Evolutionary conservation across 257 asterid genomes (phyloP).

Genomic region (Plantago ovata): DNA sequence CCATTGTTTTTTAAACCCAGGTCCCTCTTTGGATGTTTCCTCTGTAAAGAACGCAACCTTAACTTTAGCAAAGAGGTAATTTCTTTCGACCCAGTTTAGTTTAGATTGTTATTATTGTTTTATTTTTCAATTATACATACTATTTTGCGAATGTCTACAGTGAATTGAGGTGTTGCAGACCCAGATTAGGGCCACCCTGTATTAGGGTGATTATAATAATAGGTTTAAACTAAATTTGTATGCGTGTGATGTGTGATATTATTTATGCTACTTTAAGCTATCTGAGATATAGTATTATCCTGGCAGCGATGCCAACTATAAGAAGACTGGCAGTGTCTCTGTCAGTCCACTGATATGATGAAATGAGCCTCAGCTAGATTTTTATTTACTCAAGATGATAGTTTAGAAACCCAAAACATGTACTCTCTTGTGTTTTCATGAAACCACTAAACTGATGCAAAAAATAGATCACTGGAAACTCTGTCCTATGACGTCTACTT

Average conservation of each 20-base stretch:
- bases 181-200: not conserved
- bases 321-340: too few species aligned
- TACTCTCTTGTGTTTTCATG: conserved; percentile 1
- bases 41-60: conserved; percentile 52
- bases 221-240: conserved; percentile 3
- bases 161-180: not conserved
- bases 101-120: not conserved
- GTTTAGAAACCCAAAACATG: not conserved
- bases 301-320: not conserved
- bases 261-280: conserved; percentile 1
- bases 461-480: not conserved
- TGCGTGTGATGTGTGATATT: too few species aligned
- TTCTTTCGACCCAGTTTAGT: conserved; percentile 10
- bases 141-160: not conserved
- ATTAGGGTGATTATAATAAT: conserved; percentile 3
- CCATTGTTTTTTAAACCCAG: conserved; percentile 52
- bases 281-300: not conserved
- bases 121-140: not conserved
- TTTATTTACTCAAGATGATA: not conserved
- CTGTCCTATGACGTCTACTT: too few species aligned
- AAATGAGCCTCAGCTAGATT: not conserved
- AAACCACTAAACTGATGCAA: not conserved
- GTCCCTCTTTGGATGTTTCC: conserved; percentile 42
- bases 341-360: not conserved
- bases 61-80: conserved; percentile 59